Evolutionary conservation across 805 yeast species (phyloP).

Genomic region (Lachancea meyersii): DNA sequence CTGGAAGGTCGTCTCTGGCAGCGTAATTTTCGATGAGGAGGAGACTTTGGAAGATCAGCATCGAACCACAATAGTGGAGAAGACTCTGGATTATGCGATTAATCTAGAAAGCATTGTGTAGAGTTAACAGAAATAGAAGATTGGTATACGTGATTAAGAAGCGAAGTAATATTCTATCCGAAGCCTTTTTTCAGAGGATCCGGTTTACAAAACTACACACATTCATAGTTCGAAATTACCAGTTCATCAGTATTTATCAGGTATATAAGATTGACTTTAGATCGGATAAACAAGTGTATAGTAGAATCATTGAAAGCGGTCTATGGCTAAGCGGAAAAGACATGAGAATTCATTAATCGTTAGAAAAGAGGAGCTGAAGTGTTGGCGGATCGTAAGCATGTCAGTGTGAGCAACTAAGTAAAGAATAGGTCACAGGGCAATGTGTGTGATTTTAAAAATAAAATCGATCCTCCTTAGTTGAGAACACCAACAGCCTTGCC

Average conservation of each 20-base stretch:
- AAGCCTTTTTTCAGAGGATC: too few relatives aligned
- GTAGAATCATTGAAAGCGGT: not conserved
- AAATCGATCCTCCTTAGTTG: conserved; percentile 4
- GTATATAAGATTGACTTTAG: not conserved
- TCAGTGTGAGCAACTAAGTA: too few relatives aligned
- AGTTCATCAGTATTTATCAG: not conserved
- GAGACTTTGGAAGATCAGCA: conserved; percentile 32
- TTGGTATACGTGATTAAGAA: too few relatives aligned
- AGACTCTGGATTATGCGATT: conserved; percentile 79
- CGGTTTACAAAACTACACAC: too few relatives aligned
- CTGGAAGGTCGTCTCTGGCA: conserved; percentile 54
- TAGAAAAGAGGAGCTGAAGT: not conserved
- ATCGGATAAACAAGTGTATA: not conserved
- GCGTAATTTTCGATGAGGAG: conserved; percentile 40
- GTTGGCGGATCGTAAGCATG: not conserved
- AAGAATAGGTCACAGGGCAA: too few relatives aligned
- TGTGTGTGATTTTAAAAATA: too few relatives aligned
- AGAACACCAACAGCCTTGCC: conserved; percentile 62
- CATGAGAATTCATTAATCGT: conserved; percentile 3
- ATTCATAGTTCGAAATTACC: not conserved
- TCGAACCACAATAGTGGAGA: conserved; percentile 47
- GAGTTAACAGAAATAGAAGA: conserved; percentile 1
- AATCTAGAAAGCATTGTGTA: conserved; percentile 89
- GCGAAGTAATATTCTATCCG: too few relatives aligned
- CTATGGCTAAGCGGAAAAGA: not conserved